Percentiles rank a stretch among this genome's conserved stretches.
These are phyloP conservation scores for Yamadazyma atmosphaerica DNA, from an alignment of 1,139 yeast species.

Conservation along the genomic window DNA sequence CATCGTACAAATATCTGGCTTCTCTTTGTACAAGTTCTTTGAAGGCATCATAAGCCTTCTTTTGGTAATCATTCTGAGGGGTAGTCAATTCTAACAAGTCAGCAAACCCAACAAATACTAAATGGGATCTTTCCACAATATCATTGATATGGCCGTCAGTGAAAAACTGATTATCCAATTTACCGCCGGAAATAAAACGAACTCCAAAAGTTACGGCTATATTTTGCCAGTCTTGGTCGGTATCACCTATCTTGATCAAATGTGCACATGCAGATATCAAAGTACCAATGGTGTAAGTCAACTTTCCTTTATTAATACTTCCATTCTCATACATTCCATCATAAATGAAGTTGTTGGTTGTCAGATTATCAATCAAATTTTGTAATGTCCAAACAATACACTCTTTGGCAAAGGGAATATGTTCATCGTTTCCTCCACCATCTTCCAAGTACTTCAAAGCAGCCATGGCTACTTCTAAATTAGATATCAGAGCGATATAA, in stretches of 20 bases:
- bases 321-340: slow-evolving; percentile 30
- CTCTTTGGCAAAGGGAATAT: slow-evolving; percentile 18
- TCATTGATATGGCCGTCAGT: slow-evolving; percentile 21
- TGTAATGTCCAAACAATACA: slow-evolving; percentile 26
- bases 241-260: slow-evolving; percentile 18
- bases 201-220: slow-evolving; percentile 20
- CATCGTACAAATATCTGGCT: slow-evolving; percentile 23
- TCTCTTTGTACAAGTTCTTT: slow-evolving; percentile 22
- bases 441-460: slow-evolving; percentile 22
- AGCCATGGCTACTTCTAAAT: slow-evolving; percentile 35
- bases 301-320: slow-evolving; percentile 30
- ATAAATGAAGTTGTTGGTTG: slow-evolving; percentile 22
- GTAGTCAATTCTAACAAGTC: slow-evolving; percentile 19
- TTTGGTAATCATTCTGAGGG: slow-evolving; percentile 18
- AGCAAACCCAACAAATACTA: slow-evolving; percentile 22
- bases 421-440: slow-evolving; percentile 7
- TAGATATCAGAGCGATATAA: slow-evolving; percentile 38
- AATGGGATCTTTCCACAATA: slow-evolving; percentile 19
- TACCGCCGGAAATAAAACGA: slow-evolving; percentile 15
- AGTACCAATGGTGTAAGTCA: slow-evolving; percentile 38
- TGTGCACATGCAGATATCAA: slow-evolving; percentile 34
- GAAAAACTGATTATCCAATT: slow-evolving; percentile 17
- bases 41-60: slow-evolving; percentile 19
- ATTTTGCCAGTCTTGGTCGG: slow-evolving; percentile 17
- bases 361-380: slow-evolving; percentile 25